Base-by-base conservation (phyloP, 2,329 filamentous ascomycete genomes). In the Talaromyces marneffei region DNA sequence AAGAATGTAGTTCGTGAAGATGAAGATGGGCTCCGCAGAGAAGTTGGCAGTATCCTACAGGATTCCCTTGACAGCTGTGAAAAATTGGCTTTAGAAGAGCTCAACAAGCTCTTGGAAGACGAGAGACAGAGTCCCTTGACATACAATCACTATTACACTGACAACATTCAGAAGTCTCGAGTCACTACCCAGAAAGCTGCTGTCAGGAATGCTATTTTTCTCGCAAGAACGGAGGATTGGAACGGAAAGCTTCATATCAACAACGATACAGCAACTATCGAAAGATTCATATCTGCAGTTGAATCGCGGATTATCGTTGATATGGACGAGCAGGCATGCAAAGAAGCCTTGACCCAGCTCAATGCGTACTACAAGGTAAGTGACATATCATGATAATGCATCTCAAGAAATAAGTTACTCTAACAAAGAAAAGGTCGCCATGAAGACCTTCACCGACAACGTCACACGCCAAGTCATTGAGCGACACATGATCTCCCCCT, bases 281-380 rank as follows among this genome's bases (percentile, higher is more conserved):
- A 37, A 14, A 37, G 7, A 16, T 2, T 37, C 16, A n/a, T 40
- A 4, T 40, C 37, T 40, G 14, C 37, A 40, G 18, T 5, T n/a
- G 37, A 4, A 18, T 40, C 35, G 14, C 10, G 10, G 35, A 18
- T 7, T n/a, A 40, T 40, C 16, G 39, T 58, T 20, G 56, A 59
- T 50, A 50, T 50, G 56, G 20, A n/a, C 12, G 8, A 59, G 10
- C 56, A 50, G 31, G 56, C 56, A 4, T 59, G 40, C 27, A 29
- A 35, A 8, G 56, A 59, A 39, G 56, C 56, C n/a, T 14, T 31
- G 23, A 20, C 40, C 3, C 4, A 23, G 8, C 14, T 50, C 4
- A 20, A 35, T 12, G 56, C 56, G n/a, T 59, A 59, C 40, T 59
- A 59, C 20, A 46, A 46, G 20, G 42, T 25, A 8, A 44, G 40